Evolutionary conservation across 768 basidiomycete species (phyloP), one percentile per base, ranked within the genome.

Genomic region (Amanita jacksonii): DNA sequence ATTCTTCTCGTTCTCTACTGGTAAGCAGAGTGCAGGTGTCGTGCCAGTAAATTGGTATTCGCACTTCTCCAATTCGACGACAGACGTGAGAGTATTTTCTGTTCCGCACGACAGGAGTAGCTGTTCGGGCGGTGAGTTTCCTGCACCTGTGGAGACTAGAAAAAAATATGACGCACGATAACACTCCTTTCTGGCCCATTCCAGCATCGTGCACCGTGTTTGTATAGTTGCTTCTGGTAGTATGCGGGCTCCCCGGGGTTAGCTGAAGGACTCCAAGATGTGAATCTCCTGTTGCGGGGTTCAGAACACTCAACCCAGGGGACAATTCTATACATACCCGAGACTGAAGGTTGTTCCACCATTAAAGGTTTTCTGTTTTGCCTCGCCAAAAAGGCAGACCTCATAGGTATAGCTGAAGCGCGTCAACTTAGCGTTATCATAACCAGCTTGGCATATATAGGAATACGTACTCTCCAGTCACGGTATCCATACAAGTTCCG

Each of bases 361-460:
- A 41, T 81, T 75, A 56, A 83, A 84, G 7, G 87, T 82, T 62
- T 83, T 94, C 62, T 99, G 96, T 42, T 71, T 84, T 1, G 85
- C 89, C 53, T 85, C 79, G 3, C 81, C 75, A 54, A 99, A 97
- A 52, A 96, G 71, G 64, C 94, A 98, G 6, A 97, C 70, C 57
- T 92, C 86, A 58, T 99, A 99, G 5, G 81, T 88, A 61, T 97
- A 98, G 50, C 92, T 96, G 45, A n/a, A n/a, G n/a, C n/a, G n/a
- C n/a, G n/a, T 15, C 25, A 4, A 15, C 27, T 9, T 46, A 8
- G n/a, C 40, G 47, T 6, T 31, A 22, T 25, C n/a, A 20, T 35
- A 4, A 27, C 10, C 12, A 5, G 27, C 9, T 15, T 8, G 16
- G 15, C 20, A 3, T 42, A 7, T 1, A 28, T 1, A 12, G 9